A percentile compares a stretch with the other conserved stretches of the same genome.
These are phyloP conservation scores for Pelargonium myrrhifolium DNA, from an alignment of 441 rosid species.

Conservation along the genomic window DNA sequence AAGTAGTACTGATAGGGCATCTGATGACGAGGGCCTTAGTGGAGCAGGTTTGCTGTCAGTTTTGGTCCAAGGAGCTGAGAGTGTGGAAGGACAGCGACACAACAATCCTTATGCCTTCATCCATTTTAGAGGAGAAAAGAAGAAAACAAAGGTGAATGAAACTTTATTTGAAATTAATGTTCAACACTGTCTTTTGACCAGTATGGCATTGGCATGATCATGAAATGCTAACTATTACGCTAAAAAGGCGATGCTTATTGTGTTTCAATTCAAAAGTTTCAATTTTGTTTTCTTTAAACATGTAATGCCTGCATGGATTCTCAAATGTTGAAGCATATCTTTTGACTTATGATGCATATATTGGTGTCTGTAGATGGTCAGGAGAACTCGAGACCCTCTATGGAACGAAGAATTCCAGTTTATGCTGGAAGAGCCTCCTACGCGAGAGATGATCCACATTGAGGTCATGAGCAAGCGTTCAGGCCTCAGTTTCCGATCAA, in stretches of 20 bases:
- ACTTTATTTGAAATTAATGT: not conserved
- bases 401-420: constrained; percentile 91
- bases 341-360: not conserved
- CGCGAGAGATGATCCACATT: constrained; percentile 59
- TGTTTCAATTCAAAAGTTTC: too few relatives aligned
- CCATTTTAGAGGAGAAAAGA: constrained; percentile 69
- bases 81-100: constrained; percentile 70
- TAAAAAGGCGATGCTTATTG: too few relatives aligned
- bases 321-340: not conserved
- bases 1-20: constrained; percentile 32
- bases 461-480: constrained; percentile 70
- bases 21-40: constrained; percentile 30
- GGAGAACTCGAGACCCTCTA: constrained; percentile 59
- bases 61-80: constrained; percentile 64
- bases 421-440: constrained; percentile 78
- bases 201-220: too few relatives aligned
- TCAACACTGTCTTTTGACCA: too few relatives aligned
- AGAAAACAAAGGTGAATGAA: constrained; percentile 62
- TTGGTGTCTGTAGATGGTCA: constrained; percentile 41
- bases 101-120: constrained; percentile 67
- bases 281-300: too few relatives aligned
- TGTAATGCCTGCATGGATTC: not conserved
- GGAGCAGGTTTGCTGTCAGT: constrained; percentile 80
- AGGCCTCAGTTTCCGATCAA: constrained; percentile 57
- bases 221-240: too few relatives aligned